Percentiles rank a stretch among this genome's conserved stretches.
Evolutionary conservation across 2,329 filamentous ascomycete species (phyloP).

Genomic region (Ceratocystis diversiconidia): DNA sequence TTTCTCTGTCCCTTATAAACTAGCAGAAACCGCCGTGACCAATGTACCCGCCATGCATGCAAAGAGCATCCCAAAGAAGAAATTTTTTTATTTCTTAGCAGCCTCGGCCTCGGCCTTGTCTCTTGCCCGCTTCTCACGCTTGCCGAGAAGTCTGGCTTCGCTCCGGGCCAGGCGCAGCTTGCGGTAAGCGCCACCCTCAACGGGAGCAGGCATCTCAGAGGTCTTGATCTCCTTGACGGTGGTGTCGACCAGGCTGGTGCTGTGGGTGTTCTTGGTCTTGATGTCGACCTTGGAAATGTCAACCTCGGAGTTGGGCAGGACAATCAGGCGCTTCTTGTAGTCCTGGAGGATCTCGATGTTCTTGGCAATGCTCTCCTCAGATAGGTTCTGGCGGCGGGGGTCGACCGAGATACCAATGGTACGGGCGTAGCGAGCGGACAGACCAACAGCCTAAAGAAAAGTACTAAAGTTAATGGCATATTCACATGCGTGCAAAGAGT

Average conservation of each 20-base stretch:
- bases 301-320: conserved; percentile 81
- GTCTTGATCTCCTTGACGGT: conserved; percentile 65
- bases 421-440: conserved; percentile 82
- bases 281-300: conserved; percentile 53
- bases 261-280: conserved; percentile 34
- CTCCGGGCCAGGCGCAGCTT: conserved; percentile 72
- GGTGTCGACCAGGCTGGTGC: conserved; percentile 56
- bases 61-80: conserved; percentile 15
- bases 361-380: conserved; percentile 81
- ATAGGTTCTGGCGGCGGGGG: conserved; percentile 90
- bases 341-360: conserved; percentile 97
- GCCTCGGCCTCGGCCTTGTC: conserved; percentile 72
- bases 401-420: conserved; percentile 98
- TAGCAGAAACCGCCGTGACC: conserved; percentile 17
- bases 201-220: conserved; percentile 59
- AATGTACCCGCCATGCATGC: conserved; percentile 14
- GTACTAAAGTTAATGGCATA: conserved; percentile 19
- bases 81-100: conserved; percentile 69
- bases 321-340: conserved; percentile 89
- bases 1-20: conserved; percentile 17
- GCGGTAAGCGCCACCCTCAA: conserved; percentile 75
- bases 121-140: conserved; percentile 84
- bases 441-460: conserved; percentile 67
- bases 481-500: conserved; percentile 23
- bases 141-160: conserved; percentile 67